These are phyloP conservation scores for Haplosporangium sp. DNA, from an alignment of 371 early-diverging fungal species.

Conservation along the genomic window DNA sequence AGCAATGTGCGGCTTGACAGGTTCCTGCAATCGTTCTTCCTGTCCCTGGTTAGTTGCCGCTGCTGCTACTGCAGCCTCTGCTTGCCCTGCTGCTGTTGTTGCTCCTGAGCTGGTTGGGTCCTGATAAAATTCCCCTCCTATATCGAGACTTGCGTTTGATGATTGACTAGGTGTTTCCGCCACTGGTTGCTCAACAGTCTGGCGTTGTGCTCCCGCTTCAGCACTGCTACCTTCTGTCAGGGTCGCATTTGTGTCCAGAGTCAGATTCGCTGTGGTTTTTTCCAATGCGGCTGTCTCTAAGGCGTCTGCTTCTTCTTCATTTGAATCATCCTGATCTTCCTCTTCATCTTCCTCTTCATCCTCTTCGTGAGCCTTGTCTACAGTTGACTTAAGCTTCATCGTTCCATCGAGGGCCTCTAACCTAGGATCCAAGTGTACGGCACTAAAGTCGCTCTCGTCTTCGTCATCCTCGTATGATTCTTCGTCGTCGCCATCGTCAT, in stretches of 20 bases:
- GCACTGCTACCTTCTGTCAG: background rate
- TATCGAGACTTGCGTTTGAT: background rate
- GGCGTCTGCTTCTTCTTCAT: conserved; percentile 35
- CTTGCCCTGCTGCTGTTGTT: too few species aligned
- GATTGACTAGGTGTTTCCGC: background rate
- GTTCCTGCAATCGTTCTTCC: conserved; percentile 44
- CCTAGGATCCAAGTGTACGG: conserved; percentile 63
- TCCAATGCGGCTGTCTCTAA: conserved; percentile 18
- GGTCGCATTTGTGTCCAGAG: background rate
- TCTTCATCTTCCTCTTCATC: conserved; percentile 47
- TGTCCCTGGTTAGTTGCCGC: conserved; percentile 14
- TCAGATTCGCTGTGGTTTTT: conserved; percentile 7
- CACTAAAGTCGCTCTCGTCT: conserved; percentile 62
- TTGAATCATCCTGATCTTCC: conserved; percentile 26
- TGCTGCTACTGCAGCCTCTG: background rate
- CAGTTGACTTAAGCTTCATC: conserved; percentile 45
- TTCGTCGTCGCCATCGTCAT: conserved; percentile 43
- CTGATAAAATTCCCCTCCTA: conserved; percentile 21
- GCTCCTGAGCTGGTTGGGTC: conserved; percentile 27
- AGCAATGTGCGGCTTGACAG: conserved; percentile 49
- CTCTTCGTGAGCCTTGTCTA: conserved; percentile 39
- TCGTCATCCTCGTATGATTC: conserved; percentile 52
- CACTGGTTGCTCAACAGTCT: background rate
- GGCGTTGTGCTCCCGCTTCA: background rate
- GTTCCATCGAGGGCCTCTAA: conserved; percentile 62